Base-by-base conservation (phyloP, 2,329 filamentous ascomycete genomes). In the Fusarium devonianum region DNA sequence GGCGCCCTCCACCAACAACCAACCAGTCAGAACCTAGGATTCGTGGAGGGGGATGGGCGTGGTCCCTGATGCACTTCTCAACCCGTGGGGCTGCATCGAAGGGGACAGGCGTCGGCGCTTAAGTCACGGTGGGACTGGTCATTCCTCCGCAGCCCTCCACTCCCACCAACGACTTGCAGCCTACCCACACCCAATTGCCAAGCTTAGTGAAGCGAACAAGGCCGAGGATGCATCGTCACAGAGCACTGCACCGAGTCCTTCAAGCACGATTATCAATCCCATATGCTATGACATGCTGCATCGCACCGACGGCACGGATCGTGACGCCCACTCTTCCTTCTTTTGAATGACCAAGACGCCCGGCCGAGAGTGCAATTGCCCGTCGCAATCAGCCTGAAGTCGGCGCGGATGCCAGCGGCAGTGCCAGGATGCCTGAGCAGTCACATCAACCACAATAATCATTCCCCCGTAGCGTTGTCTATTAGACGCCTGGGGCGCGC, bases 51-150 rank as follows among this genome's bases (percentile, higher is more conserved):
- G 62, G 61, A 61, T 45, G 46, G 49, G 49, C 53, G 53, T 50
- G 41, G 30, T 41, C 30, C 22, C 42, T 38, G 32, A 38, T 62
- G 49, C 53, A 42, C 41, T 54, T 58, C 54, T 53, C 61, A 69
- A 65, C 64, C 52, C 67, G 67, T 69, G 68, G 73, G 73, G 72
- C 74, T 78, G 78, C 78, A 79, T 74, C 71, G 69, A 71, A 70
- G 66, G 64, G 68, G 74, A 76, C 77, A 80, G 75, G 74, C 74
- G 70, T 77, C 75, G 78, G 81, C 81, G 81, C 80, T 83, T 83
- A 83, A 72, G 66, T 68, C 67, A 68, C 61, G 69, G 56, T 67
- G 67, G 73, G 63, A 58, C 53, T 56, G 56, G 44, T 25, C 49
- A 58, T 49, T 56, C 56, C 56, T 58, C 55, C 38, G 38, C 32